Percentiles rank a stretch among this genome's conserved stretches.
phyloP scores from a whole-genome alignment of 208 protist species.

The Wallacemonas rigidus region DNA sequence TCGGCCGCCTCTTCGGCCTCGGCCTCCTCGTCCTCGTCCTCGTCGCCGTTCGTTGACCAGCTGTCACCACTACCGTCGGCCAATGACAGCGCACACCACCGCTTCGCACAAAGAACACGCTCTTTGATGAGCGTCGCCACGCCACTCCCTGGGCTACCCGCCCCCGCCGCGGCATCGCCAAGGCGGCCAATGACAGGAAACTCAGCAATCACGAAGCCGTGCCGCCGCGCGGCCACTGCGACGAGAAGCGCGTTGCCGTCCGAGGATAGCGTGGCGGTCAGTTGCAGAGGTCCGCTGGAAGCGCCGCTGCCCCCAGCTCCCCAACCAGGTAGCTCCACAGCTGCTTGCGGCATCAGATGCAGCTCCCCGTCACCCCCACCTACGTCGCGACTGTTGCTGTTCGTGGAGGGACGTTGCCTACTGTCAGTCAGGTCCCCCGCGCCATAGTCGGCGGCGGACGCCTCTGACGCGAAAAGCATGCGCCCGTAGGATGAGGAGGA shows the following conservation, averaged over 20 bases:
- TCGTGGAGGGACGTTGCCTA: neutral
- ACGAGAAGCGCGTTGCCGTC: slow-evolving; percentile 36
- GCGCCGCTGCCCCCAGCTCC: slow-evolving; percentile 23
- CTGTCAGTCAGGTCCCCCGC: slow-evolving; percentile 13
- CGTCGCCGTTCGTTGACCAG: neutral
- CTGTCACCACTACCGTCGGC: neutral
- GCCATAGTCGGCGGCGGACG: slow-evolving; percentile 3
- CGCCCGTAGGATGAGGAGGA: slow-evolving; percentile 1
- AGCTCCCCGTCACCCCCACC: slow-evolving; percentile 16
- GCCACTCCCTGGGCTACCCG: neutral
- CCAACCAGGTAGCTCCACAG: slow-evolving; percentile 38
- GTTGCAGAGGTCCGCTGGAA: slow-evolving; percentile 23
- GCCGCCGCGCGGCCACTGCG: slow-evolving; percentile 33
- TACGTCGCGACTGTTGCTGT: neutral
- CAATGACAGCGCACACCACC: slow-evolving; percentile 7
- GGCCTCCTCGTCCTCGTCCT: slow-evolving; percentile 8
- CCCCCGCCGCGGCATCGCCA: neutral
- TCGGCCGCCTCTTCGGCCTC: slow-evolving; percentile 22
- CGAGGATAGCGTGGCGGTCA: slow-evolving; percentile 30
- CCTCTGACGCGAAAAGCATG: slow-evolving; percentile 14
- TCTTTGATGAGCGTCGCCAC: slow-evolving; percentile 20
- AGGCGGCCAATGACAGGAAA: slow-evolving; percentile 35
- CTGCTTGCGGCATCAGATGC: slow-evolving; percentile 40
- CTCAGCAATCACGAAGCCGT: slow-evolving; percentile 32
- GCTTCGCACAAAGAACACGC: slow-evolving; percentile 4